Conservation (phyloP, 1,284 basidiomycete species). For the Cutaneotrichosporon mucoides region DNA sequence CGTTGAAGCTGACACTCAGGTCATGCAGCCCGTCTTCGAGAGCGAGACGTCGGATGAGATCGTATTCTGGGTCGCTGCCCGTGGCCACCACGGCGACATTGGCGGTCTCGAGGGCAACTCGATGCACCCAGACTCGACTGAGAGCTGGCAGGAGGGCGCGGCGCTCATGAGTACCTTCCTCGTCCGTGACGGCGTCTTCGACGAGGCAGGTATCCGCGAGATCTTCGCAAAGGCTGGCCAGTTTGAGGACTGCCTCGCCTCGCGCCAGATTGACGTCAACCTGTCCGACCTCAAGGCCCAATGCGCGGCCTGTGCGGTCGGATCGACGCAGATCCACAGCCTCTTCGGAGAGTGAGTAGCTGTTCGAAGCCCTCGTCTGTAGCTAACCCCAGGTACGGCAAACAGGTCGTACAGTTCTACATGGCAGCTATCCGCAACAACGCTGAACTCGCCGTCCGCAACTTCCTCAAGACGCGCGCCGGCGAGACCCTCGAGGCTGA, state of each 20-base stretch:
- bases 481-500: constrained; percentile 53
- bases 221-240: constrained; percentile 14
- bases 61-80: constrained; percentile 38
- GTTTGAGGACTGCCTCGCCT: constrained; percentile 12
- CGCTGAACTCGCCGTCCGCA: constrained; percentile 82
- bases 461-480: constrained; percentile 64
- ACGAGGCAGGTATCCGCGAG: constrained; percentile 20
- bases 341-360: constrained; percentile 18
- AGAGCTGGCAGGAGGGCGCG: constrained; percentile 74
- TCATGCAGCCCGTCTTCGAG: constrained; percentile 38
- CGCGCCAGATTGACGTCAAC: constrained; percentile 13
- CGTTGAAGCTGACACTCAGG: constrained; percentile 1
- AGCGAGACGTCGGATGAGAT: constrained; percentile 23
- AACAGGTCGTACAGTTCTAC: constrained; percentile 50
- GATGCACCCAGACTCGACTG: constrained; percentile 90
- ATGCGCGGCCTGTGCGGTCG: constrained; percentile 20
- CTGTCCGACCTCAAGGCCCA: constrained; percentile 23
- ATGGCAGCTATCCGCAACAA: constrained; percentile 83
- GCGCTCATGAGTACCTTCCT: constrained; percentile 6
- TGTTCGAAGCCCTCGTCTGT: too few relatives aligned
- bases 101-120: constrained; percentile 54
- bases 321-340: constrained; percentile 15
- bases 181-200: constrained; percentile 23
- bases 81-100: constrained; percentile 37
- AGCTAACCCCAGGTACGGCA: too few relatives aligned